Conservation (phyloP, 2,329 filamentous ascomycete species). For the Cercospora sesami region DNA sequence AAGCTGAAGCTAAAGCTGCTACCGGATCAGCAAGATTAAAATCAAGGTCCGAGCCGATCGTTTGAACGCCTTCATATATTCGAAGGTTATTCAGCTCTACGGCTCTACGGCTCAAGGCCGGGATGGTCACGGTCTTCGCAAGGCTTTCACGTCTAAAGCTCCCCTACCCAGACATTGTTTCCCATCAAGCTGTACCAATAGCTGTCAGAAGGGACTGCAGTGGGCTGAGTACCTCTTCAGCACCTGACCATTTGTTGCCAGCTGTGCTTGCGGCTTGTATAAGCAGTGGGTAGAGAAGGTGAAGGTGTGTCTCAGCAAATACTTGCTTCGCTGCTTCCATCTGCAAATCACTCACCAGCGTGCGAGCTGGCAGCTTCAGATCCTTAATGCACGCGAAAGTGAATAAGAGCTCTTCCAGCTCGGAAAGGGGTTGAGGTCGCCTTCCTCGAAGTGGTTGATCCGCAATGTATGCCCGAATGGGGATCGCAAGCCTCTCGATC, state of each 20-base stretch:
- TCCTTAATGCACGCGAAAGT: slow-evolving; percentile 66
- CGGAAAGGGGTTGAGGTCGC: slow-evolving; percentile 82
- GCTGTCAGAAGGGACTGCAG: slow-evolving; percentile 45
- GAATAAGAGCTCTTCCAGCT: slow-evolving; percentile 75
- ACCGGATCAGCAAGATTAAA: background rate
- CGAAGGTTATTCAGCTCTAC: background rate
- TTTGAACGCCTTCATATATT: background rate
- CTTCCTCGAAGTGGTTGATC: slow-evolving; percentile 87
- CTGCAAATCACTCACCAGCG: slow-evolving; percentile 38
- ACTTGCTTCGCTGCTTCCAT: slow-evolving; percentile 8
- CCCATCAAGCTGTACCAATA: background rate
- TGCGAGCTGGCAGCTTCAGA: slow-evolving; percentile 62
- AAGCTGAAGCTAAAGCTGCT: background rate
- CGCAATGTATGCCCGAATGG: slow-evolving; percentile 80
- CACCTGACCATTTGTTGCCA: slow-evolving; percentile 58
- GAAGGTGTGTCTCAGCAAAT: slow-evolving; percentile 66
- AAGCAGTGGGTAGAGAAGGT: slow-evolving; percentile 77
- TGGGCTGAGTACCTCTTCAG: slow-evolving; percentile 50
- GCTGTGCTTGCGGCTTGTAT: slow-evolving; percentile 64
- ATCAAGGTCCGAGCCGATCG: background rate
- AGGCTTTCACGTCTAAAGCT: background rate
- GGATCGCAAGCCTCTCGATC: slow-evolving; percentile 75
- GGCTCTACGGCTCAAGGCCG: background rate
- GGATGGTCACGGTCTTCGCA: background rate
- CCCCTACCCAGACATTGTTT: background rate